A percentile compares a stretch with the other conserved stretches of the same genome.
Evolutionary conservation across 2,329 filamentous ascomycete genomes (phyloP).

Genomic region (Sordariomycetes sp.): DNA sequence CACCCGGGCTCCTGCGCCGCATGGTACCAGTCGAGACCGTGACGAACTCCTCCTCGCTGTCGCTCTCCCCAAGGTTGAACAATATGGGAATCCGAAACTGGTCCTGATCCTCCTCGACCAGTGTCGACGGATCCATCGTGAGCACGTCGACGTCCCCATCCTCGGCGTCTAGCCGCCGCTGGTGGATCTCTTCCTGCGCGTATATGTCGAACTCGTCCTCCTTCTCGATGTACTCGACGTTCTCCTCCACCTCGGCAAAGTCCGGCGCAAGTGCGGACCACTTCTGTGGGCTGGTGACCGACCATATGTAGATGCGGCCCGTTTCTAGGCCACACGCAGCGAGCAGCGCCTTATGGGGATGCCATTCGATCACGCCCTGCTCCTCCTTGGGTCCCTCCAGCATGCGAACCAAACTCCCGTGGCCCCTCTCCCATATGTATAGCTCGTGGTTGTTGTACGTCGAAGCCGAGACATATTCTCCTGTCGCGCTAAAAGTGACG

Average conservation of each 20-base stretch:
- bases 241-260: conserved; percentile 96
- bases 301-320: conserved; percentile 92
- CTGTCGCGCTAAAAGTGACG: conserved; percentile 85
- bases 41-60: conserved; percentile 84
- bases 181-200: conserved; percentile 86
- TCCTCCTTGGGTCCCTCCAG: conserved; percentile 95
- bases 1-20: conserved; percentile 72
- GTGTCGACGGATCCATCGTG: conserved; percentile 58
- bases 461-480: conserved; percentile 91
- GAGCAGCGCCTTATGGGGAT: conserved; percentile 76
- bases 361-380: conserved; percentile 94
- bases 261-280: conserved; percentile 97
- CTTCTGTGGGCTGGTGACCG: conserved; percentile 85
- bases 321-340: conserved; percentile 89
- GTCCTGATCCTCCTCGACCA: conserved; percentile 46
- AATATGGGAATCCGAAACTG: conserved; percentile 88
- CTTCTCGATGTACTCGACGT: conserved; percentile 88
- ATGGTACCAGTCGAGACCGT: conserved; percentile 68
- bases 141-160: conserved; percentile 91
- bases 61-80: conserved; percentile 86
- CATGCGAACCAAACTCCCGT: conserved; percentile 92
- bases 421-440: conserved; percentile 93
- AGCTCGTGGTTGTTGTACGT: conserved; percentile 98
- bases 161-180: conserved; percentile 79
- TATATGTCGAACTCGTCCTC: conserved; percentile 99